These are phyloP conservation scores for Alternaria ethzedia DNA, from an alignment of 2,329 filamentous ascomycete species.

Conservation along the genomic window DNA sequence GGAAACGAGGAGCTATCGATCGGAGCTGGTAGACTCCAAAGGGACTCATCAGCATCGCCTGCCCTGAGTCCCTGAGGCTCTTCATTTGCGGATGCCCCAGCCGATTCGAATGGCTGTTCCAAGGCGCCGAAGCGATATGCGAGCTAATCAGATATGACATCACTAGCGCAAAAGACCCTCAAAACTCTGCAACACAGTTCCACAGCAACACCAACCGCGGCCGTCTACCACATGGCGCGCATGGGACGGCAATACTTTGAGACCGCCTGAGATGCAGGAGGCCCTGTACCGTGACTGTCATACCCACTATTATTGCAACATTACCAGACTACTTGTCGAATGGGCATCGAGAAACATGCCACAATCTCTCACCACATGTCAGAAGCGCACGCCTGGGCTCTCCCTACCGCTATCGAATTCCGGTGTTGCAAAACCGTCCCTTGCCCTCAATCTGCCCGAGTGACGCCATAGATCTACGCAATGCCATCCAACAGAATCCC, in stretches of 20 bases:
- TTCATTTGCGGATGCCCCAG: constrained; percentile 15
- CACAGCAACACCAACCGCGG: constrained; percentile 37
- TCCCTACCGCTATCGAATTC: constrained; percentile 12
- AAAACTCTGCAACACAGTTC: constrained; percentile 28
- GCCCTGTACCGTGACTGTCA: constrained; percentile 14
- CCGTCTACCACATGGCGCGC: constrained; percentile 31
- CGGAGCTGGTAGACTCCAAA: constrained; percentile 3
- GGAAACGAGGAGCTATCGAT: constrained; percentile 16
- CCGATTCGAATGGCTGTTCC: constrained; percentile 2
- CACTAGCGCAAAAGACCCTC: constrained; percentile 27
- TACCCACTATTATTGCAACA: constrained; percentile 34
- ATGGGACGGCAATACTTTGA: constrained; percentile 21
- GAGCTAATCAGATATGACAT: constrained; percentile 29
- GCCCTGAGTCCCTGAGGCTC: constrained; percentile 8
- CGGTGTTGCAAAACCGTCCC: constrained; percentile 1
- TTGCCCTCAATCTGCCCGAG: constrained; percentile 14
- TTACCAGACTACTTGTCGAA: constrained; percentile 20
- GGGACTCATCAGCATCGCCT: neutral
- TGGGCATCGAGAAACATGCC: constrained; percentile 28
- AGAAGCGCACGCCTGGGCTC: constrained; percentile 7
- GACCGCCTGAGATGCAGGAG: constrained; percentile 16
- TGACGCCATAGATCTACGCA: constrained; percentile 29
- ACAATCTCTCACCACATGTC: constrained; percentile 26
- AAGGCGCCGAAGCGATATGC: constrained; percentile 24
- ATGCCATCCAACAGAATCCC: constrained; percentile 15